phyloP scores from a whole-genome alignment of 495 filamentous ascomycete genomes.

The Penicillium ochrochloron region DNA sequence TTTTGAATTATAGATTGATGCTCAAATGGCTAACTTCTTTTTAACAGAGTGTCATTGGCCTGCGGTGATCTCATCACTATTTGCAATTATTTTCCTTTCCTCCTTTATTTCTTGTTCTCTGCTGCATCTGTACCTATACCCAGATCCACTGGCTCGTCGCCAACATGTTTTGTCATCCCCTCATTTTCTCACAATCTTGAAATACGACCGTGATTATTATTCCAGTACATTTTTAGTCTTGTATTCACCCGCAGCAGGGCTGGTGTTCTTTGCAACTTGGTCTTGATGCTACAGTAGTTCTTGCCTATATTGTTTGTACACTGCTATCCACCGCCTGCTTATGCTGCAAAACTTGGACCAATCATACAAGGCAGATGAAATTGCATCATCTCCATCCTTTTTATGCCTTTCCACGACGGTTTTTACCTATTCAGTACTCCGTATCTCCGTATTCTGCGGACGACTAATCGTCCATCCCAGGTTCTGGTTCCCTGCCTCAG shows the following conservation, averaged over 20 bases:
- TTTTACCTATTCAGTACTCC: too few relatives aligned
- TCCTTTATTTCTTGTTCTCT: constrained; percentile 21
- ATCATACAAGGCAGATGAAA: neutral
- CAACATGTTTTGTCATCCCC: constrained; percentile 25
- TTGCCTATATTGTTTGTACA: constrained; percentile 20
- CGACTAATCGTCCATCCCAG: neutral
- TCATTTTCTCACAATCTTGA: constrained; percentile 22
- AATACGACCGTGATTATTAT: constrained; percentile 7
- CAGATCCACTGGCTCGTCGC: constrained; percentile 29
- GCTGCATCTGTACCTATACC: constrained; percentile 37
- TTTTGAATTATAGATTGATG: neutral
- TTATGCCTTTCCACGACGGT: neutral
- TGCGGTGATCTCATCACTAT: constrained; percentile 59
- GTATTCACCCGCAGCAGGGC: constrained; percentile 17
- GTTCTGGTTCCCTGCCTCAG: constrained; percentile 12
- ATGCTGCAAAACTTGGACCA: neutral
- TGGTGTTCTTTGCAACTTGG: constrained; percentile 28
- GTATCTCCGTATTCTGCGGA: too few relatives aligned
- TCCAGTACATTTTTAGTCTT: constrained; percentile 8
- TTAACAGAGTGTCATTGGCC: constrained; percentile 78
- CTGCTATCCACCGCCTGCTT: neutral
- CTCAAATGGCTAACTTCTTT: constrained; percentile 30
- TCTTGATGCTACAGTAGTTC: constrained; percentile 22
- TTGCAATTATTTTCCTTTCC: neutral
- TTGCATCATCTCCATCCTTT: neutral